A percentile compares a stretch with the other conserved stretches of the same genome.
Conservation (phyloP, 495 filamentous ascomycete genomes). For the Diplogelasinospora grovesii region DNA sequence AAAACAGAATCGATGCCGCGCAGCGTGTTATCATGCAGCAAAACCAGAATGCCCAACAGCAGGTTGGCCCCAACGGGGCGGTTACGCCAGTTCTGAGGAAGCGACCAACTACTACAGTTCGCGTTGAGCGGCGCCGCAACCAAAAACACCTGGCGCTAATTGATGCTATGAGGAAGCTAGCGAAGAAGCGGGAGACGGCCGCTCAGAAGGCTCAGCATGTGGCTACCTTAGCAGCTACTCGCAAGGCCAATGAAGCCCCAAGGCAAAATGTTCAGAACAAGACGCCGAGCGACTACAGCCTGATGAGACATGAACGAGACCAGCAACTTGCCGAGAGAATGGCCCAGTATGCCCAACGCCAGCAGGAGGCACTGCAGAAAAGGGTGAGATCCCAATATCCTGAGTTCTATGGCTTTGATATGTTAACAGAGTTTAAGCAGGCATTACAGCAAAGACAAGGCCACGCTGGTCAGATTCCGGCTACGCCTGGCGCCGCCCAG, state of each 20-base stretch:
- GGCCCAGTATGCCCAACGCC: constrained; percentile 59
- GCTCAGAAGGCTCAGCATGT: constrained; percentile 81
- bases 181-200: constrained; percentile 83
- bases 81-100: constrained; percentile 50
- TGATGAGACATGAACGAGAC: constrained; percentile 79
- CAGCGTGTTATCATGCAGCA: constrained; percentile 57
- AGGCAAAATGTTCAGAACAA: constrained; percentile 48
- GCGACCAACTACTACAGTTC: constrained; percentile 61
- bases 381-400: constrained; percentile 31
- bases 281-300: constrained; percentile 83
- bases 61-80: constrained; percentile 49
- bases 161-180: constrained; percentile 90
- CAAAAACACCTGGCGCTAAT: constrained; percentile 80
- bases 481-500: constrained; percentile 33
- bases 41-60: constrained; percentile 49
- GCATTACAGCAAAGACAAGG: constrained; percentile 29
- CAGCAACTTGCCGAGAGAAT: constrained; percentile 68
- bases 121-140: constrained; percentile 79
- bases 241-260: constrained; percentile 63
- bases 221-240: constrained; percentile 58
- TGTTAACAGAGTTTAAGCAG: constrained; percentile 16
- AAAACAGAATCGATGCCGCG: constrained; percentile 71
- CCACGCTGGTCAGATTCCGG: constrained; percentile 34
- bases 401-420: background rate
- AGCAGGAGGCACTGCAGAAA: constrained; percentile 39